Evolutionary conservation across 2,329 filamentous ascomycete genomes (phyloP).

Genomic region (Thermomyces lanuginosus): DNA sequence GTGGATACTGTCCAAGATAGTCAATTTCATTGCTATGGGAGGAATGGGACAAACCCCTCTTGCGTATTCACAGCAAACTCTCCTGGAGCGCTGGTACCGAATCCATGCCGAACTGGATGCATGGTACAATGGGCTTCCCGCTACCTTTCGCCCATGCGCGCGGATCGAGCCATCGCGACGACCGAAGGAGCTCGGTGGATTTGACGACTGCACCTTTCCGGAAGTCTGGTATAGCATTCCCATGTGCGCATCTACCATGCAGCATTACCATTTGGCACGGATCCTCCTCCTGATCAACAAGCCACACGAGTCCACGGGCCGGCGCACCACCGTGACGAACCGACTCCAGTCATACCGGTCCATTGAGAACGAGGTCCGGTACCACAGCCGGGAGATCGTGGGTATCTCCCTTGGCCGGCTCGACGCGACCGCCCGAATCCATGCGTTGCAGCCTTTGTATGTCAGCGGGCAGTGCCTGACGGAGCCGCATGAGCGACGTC

Average conservation of each 20-base stretch:
- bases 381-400: conserved; percentile 45
- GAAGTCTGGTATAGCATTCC: conserved; percentile 50
- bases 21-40: conserved; percentile 46
- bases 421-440: conserved; percentile 42
- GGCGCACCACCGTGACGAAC: conserved; percentile 36
- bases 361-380: conserved; percentile 38
- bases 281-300: conserved; percentile 29
- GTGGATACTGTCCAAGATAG: conserved; percentile 50
- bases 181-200: conserved; percentile 10
- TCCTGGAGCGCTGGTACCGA: conserved; percentile 34
- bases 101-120: conserved; percentile 41
- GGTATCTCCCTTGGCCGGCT: conserved; percentile 43
- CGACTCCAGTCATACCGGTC: conserved; percentile 42
- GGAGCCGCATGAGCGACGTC: conserved; percentile 36
- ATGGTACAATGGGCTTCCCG: conserved; percentile 44
- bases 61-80: conserved; percentile 22
- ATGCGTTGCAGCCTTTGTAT: conserved; percentile 46
- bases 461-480: conserved; percentile 46
- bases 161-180: conserved; percentile 26
- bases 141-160: conserved; percentile 43
- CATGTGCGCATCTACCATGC: conserved; percentile 47
- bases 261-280: conserved; percentile 30
- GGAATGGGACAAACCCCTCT: conserved; percentile 27
- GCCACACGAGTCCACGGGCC: conserved; percentile 28
- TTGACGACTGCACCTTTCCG: conserved; percentile 27